These are phyloP conservation scores for Cytidiella melzeri DNA, from an alignment of 768 basidiomycete species.

Conservation along the genomic window DNA sequence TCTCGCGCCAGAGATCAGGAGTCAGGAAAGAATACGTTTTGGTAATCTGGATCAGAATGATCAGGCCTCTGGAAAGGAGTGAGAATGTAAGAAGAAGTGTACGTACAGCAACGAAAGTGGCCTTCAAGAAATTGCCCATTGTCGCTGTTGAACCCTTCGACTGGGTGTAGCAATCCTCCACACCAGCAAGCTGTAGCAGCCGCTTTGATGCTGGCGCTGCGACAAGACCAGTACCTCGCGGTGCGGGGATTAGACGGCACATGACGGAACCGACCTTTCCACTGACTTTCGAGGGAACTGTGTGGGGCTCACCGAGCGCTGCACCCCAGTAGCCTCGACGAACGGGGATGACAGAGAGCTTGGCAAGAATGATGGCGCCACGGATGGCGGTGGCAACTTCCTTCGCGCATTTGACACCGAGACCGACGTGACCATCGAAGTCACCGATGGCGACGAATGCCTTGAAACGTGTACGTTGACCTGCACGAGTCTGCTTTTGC, in stretches of 20 bases:
- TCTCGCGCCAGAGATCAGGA: conserved; percentile 96
- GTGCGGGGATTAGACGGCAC: conserved; percentile 98
- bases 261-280: conserved; percentile 99
- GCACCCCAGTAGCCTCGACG: conserved; percentile 99
- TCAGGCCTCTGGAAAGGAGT: neutral
- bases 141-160: conserved; percentile 98
- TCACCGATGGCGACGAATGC: conserved; percentile 99
- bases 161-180: conserved; percentile 97
- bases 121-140: conserved; percentile 99
- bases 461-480: conserved; percentile 99
- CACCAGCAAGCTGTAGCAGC: conserved; percentile 93
- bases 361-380: conserved; percentile 98
- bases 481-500: conserved; percentile 99
- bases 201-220: conserved; percentile 98
- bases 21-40: conserved; percentile 99
- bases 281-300: conserved; percentile 96
- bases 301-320: conserved; percentile 97
- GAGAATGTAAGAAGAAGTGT: neutral
- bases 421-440: conserved; percentile 96
- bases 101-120: conserved; percentile 86
- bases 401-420: conserved; percentile 99
- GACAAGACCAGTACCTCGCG: conserved; percentile 98
- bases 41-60: conserved; percentile 58
- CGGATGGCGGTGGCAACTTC: conserved; percentile 99
- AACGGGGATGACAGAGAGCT: conserved; percentile 96